Percentiles rank a stretch among this genome's conserved stretches.
These are phyloP conservation scores for Cryomyces minteri DNA, from an alignment of 495 filamentous ascomycete species.

Conservation along the genomic window DNA sequence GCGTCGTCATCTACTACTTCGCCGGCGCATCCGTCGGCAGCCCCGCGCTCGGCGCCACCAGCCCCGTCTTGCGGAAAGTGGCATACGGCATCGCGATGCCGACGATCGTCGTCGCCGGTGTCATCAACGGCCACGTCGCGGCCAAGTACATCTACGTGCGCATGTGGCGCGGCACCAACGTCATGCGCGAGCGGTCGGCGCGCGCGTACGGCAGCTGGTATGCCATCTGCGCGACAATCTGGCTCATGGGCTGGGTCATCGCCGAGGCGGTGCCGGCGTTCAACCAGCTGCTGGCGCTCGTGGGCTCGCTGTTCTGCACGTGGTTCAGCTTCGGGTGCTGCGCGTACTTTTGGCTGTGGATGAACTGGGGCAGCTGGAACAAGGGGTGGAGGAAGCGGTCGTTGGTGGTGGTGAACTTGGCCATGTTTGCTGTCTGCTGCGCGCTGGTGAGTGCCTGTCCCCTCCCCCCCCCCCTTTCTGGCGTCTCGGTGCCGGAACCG, in stretches of 20 bases:
- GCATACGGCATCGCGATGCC: slow-evolving; percentile 69
- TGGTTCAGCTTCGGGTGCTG: slow-evolving; percentile 3
- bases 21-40: slow-evolving; percentile 47
- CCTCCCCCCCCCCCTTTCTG: not conserved
- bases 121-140: slow-evolving; percentile 53
- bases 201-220: slow-evolving; percentile 12
- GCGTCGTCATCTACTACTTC: slow-evolving; percentile 54
- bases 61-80: slow-evolving; percentile 41
- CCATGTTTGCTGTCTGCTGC: not conserved
- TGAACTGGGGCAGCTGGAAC: not conserved
- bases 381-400: not conserved
- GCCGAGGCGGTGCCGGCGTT: slow-evolving; percentile 18
- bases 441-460: not conserved
- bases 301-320: slow-evolving; percentile 9
- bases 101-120: slow-evolving; percentile 48
- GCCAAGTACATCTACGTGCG: slow-evolving; percentile 15
- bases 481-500: not conserved
- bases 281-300: slow-evolving; percentile 13
- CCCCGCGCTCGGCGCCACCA: slow-evolving; percentile 50
- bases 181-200: slow-evolving; percentile 8
- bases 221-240: slow-evolving; percentile 9
- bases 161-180: slow-evolving; percentile 6
- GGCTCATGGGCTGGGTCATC: slow-evolving; percentile 14
- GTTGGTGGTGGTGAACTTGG: not conserved
- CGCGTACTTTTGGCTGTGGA: not conserved